Percentiles rank a stretch among this genome's conserved stretches.
phyloP scores from a whole-genome alignment of 768 basidiomycete species.

The Leccinum olivaceopallidum region DNA sequence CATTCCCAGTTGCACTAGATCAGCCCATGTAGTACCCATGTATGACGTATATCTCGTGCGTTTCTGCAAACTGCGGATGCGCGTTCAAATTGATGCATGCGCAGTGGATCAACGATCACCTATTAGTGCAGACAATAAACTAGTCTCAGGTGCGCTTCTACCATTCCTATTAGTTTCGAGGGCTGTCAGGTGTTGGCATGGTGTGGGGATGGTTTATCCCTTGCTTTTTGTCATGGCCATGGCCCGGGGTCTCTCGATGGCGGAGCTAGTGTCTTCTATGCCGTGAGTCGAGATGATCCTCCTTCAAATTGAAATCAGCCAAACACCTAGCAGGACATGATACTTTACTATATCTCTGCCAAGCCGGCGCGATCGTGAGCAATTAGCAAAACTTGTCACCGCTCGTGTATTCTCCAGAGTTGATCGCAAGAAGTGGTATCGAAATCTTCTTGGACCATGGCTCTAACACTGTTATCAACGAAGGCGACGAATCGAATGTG shows the following conservation, averaged over 20 bases:
- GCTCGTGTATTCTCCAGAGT: slow-evolving; percentile 41
- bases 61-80: no score
- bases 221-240: slow-evolving; percentile 65
- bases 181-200: slow-evolving; percentile 47
- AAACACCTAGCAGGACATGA: no score
- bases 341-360: no score
- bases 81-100: no score
- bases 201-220: slow-evolving; percentile 78
- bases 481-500: slow-evolving; percentile 18
- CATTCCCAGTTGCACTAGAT: no score
- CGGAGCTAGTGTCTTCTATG: slow-evolving; percentile 72
- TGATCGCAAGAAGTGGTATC: slow-evolving; percentile 40
- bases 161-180: no score
- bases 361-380: slow-evolving; percentile 25
- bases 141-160: no score
- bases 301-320: no score
- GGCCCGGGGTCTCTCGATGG: slow-evolving; percentile 56
- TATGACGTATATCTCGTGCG: no score
- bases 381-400: slow-evolving; percentile 38
- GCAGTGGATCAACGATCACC: no score
- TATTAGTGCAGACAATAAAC: no score
- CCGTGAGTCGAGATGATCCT: slow-evolving; percentile 48
- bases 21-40: no score
- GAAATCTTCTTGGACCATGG: slow-evolving; percentile 28
- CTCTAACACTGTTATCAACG: slow-evolving; percentile 22